Percentiles rank a stretch among this genome's conserved stretches.
Conservation (phyloP, 2,329 filamentous ascomycete species). For the Neobulgaria alba region DNA sequence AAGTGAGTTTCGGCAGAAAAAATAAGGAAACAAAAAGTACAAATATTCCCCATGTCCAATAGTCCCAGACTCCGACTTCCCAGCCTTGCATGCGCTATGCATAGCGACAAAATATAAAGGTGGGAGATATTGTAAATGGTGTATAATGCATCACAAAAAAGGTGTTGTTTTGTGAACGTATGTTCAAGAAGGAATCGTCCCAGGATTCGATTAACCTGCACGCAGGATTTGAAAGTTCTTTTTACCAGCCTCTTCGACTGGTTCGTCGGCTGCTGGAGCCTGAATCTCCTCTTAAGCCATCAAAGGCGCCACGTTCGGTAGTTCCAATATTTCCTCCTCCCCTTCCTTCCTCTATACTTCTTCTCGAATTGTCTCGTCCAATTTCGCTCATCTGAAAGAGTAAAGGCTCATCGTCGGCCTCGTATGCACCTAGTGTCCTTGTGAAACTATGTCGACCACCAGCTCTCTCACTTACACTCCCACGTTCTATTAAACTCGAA, state of each 20-base stretch:
- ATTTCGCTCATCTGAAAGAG: conserved; percentile 69
- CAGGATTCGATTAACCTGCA: conserved; percentile 7
- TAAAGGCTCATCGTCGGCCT: conserved; percentile 58
- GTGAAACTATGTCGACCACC: conserved; percentile 36
- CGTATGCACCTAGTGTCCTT: conserved; percentile 36
- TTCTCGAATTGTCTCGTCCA: conserved; percentile 45
- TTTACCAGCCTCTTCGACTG: conserved; percentile 24
- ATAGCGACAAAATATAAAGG: too few relatives aligned
- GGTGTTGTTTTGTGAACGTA: conserved; percentile 18
- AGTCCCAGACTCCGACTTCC: too few relatives aligned
- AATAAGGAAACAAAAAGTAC: too few relatives aligned
- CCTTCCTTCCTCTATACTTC: conserved; percentile 42
- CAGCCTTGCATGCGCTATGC: too few relatives aligned
- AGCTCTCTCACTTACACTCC: conserved; percentile 30
- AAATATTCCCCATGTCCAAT: not conserved
- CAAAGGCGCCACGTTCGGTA: conserved; percentile 19
- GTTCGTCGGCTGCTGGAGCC: conserved; percentile 24
- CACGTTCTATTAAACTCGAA: conserved; percentile 29
- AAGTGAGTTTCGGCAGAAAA: too few relatives aligned
- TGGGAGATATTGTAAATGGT: conserved; percentile 18
- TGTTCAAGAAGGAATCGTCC: conserved; percentile 5
- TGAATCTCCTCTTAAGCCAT: conserved; percentile 22
- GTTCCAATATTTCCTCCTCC: conserved; percentile 10
- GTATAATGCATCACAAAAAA: conserved; percentile 23
- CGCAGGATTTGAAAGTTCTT: conserved; percentile 6